Percentiles rank a stretch among this genome's conserved stretches.
phyloP scores from a whole-genome alignment of 2,329 filamentous ascomycete species.

The Teratosphaeria zuluensis region DNA sequence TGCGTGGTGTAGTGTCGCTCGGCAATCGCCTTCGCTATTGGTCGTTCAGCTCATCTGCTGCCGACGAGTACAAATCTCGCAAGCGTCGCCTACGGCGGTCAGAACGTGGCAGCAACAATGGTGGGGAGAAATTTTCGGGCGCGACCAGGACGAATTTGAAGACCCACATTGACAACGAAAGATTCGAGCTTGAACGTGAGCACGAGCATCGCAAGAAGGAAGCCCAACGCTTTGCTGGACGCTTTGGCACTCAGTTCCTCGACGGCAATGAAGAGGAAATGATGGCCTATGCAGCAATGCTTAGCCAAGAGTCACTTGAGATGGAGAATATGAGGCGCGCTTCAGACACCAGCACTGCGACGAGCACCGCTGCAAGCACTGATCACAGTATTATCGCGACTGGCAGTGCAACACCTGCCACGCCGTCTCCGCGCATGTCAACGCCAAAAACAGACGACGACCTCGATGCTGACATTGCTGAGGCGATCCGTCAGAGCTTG shows the following conservation, averaged over 20 bases:
- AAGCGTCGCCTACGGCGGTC: slow-evolving; percentile 71
- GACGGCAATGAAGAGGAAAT: slow-evolving; percentile 52
- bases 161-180: slow-evolving; percentile 79
- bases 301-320: slow-evolving; percentile 50
- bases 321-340: slow-evolving; percentile 39
- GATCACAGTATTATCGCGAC: slow-evolving; percentile 21
- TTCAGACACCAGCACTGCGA: slow-evolving; percentile 31
- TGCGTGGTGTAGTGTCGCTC: slow-evolving; percentile 79
- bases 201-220: slow-evolving; percentile 58
- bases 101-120: slow-evolving; percentile 52
- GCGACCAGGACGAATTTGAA: slow-evolving; percentile 60
- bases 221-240: slow-evolving; percentile 58
- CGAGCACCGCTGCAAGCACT: slow-evolving; percentile 31
- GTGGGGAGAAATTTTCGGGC: slow-evolving; percentile 49
- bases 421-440: slow-evolving; percentile 11
- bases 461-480: slow-evolving; percentile 49
- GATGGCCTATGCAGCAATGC: slow-evolving; percentile 51
- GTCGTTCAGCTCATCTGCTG: slow-evolving; percentile 77
- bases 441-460: slow-evolving; percentile 36
- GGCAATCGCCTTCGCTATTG: slow-evolving; percentile 85
- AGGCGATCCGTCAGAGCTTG: slow-evolving; percentile 50
- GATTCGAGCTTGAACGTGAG: slow-evolving; percentile 67
- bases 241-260: slow-evolving; percentile 75
- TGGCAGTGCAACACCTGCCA: slow-evolving; percentile 20
- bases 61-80: slow-evolving; percentile 61